Base-by-base conservation (phyloP, 2,329 filamentous ascomycete genomes). In the Ophiostoma australiae region DNA sequence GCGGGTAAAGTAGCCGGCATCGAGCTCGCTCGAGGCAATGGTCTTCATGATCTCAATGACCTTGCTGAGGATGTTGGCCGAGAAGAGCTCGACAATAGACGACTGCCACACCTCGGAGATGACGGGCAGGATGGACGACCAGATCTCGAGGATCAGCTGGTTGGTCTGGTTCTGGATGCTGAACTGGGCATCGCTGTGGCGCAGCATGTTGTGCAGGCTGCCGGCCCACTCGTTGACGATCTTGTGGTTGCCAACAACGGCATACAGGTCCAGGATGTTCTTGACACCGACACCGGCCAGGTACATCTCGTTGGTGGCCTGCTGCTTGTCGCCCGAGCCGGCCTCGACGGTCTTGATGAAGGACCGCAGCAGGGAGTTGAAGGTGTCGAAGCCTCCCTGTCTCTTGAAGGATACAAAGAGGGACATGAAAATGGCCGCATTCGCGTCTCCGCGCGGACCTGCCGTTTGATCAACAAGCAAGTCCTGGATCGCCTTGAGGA, bases 381-480 rank as follows among this genome's bases (percentile, higher is more conserved):
- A 81, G 5, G 88, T 84, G 10, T 89, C 85, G 72, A 99, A 84
- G 0, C 95, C 94, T 55, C 88, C 89, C 67, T 89, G 86, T 72
- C 92, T 89, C 78, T 94, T 94, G 82, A 99, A 97, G 0, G 93
- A 91, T 70, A 94, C 86, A 33, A 99, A 84, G 48, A 98, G 89
- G 37, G 95, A 86, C 63, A 93, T 91, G 70, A 90, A 86, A 17
- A 89, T 83, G 73, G 88, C 86, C 5, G 39, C 31, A 1, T n/a
- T 23, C 15, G 68, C 35, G 11, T 66, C 69, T 6, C 78, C 83
- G 74, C 80, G 85, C 74, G 82, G 87, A 76, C 76, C 81, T 71
- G 80, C 83, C 72, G 77, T 80, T 74, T 82, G 85, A 76, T 97
- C 93, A 73, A 95, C 87, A 73, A 97, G 81, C 79, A 96, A 87